Evolutionary conservation across 768 basidiomycete species (phyloP), one percentile per base, ranked within the genome.

Genomic region (Termitomyces sp.): DNA sequence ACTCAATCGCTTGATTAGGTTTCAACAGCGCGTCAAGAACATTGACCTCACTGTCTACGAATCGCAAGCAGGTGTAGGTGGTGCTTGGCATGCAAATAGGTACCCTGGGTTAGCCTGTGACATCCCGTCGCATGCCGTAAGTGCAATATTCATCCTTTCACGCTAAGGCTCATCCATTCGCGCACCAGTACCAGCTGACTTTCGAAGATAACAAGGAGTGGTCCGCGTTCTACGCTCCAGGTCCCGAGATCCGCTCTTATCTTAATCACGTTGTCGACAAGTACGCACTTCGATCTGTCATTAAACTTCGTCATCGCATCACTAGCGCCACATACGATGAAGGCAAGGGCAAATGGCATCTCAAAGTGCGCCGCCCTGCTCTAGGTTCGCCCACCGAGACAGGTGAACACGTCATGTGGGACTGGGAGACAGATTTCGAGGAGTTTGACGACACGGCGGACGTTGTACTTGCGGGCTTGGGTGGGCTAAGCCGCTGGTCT

Each of bases 211-310:
- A 85, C 61, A 81, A 75, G 7, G 73, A 85, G 60, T 87, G 85
- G 85, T 84, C 83, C 1, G 69, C 79, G 5, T 85, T 83, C 69
- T 87, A 86, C 58, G 77, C 85, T 5, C 72, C 81, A 4, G 85
- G 85, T 3, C 68, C 76, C 6, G 86, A 89, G 66, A 87, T 89
- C 31, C 79, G 72, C 27, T 68, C 70, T 7, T 84, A 88, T 64
- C 66, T 88, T 22, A 72, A 83, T 57, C 69, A 70, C 33, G 75
- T 85, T 22, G 84, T 80, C 18, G 80, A 82, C 39, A 85, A 82
- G 65, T 85, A 83, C 67, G 74, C 81, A 53, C 73, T 88, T 33
- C 67, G 71, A 57, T 74, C 72, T 7, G 81, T 80, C 68, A 81
- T 87, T 66, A 79, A 79, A 45, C 76, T 87, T 0, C 73, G 73